Evolutionary conservation across 2,329 filamentous ascomycete genomes (phyloP).

Genomic region (Conoideocrella luteorostrata): DNA sequence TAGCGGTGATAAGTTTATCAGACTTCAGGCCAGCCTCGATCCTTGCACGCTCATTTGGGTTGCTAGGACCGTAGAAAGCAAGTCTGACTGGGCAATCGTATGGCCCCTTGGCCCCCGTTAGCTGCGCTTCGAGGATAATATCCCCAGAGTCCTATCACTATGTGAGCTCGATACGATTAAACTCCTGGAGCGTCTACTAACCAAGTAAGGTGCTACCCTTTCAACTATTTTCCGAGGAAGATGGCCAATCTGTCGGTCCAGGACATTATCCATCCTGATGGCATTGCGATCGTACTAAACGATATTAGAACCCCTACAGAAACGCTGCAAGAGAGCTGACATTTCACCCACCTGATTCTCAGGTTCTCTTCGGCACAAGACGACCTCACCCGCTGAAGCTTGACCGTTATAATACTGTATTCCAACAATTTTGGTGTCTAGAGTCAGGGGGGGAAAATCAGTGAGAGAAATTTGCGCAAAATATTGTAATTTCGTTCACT

Average conservation of each 20-base stretch:
- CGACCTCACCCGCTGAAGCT: slow-evolving; percentile 56
- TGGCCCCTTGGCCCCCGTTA: slow-evolving; percentile 58
- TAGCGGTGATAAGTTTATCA: slow-evolving; percentile 56
- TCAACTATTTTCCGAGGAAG: slow-evolving; percentile 59
- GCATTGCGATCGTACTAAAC: slow-evolving; percentile 64
- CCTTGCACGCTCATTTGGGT: slow-evolving; percentile 41
- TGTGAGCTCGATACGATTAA: neutral
- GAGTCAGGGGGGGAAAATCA: neutral
- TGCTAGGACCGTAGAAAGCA: slow-evolving; percentile 61
- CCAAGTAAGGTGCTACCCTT: slow-evolving; percentile 70
- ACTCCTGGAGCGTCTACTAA: too few relatives aligned
- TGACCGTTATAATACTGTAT: slow-evolving; percentile 56
- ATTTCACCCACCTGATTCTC: slow-evolving; percentile 43
- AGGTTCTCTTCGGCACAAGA: slow-evolving; percentile 59
- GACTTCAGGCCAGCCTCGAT: slow-evolving; percentile 58
- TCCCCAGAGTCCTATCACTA: slow-evolving; percentile 43
- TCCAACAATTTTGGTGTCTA: slow-evolving; percentile 44
- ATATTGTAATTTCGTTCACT: too few relatives aligned
- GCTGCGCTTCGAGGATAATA: slow-evolving; percentile 60
- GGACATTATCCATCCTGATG: slow-evolving; percentile 71
- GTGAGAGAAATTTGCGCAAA: too few relatives aligned
- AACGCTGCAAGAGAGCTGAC: neutral
- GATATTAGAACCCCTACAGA: neutral
- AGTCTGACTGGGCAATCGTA: slow-evolving; percentile 70
- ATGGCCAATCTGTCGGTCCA: slow-evolving; percentile 71